Percentiles rank a stretch among this genome's conserved stretches.
phyloP scores from a whole-genome alignment of 768 basidiomycete species.

The Hygrophoropsis aurantiaca region DNA sequence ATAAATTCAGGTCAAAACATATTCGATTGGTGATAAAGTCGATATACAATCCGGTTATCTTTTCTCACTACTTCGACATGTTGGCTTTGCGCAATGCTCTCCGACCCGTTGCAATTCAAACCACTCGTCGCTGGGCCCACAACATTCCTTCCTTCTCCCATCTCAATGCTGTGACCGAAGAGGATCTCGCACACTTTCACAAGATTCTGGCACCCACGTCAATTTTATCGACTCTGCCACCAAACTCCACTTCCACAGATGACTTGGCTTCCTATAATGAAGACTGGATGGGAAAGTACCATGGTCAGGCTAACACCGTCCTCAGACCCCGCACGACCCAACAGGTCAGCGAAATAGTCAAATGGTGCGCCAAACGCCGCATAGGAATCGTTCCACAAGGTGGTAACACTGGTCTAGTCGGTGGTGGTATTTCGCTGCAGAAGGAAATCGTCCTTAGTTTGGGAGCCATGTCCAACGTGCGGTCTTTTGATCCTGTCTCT shows the following conservation, averaged over 20 bases:
- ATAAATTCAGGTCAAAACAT: not conserved
- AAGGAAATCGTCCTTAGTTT: conserved; percentile 89
- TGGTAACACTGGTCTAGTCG: conserved; percentile 97
- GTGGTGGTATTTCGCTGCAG: conserved; percentile 85
- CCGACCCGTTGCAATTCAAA: not conserved
- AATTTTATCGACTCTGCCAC: conserved; percentile 66
- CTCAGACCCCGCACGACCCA: conserved; percentile 85
- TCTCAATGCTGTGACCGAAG: conserved; percentile 50
- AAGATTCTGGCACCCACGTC: conserved; percentile 60
- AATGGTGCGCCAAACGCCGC: conserved; percentile 76
- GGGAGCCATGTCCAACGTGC: conserved; percentile 76
- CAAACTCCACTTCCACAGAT: conserved; percentile 43
- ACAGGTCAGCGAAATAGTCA: conserved; percentile 86
- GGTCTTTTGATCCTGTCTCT: conserved; percentile 82
- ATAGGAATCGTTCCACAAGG: conserved; percentile 97
- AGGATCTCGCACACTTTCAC: conserved; percentile 70
- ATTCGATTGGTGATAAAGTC: too few relatives aligned
- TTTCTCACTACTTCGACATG: conserved; percentile 7
- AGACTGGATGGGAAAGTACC: conserved; percentile 97
- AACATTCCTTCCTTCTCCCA: conserved; percentile 21
- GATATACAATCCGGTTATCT: not conserved
- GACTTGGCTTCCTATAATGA: conserved; percentile 81
- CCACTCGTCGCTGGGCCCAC: conserved; percentile 16
- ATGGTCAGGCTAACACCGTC: conserved; percentile 80
- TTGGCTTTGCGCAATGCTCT: conserved; percentile 5